Evolutionary conservation across 192 early-diverging fungal genomes (phyloP).

Genomic region (Podila epicladia): DNA sequence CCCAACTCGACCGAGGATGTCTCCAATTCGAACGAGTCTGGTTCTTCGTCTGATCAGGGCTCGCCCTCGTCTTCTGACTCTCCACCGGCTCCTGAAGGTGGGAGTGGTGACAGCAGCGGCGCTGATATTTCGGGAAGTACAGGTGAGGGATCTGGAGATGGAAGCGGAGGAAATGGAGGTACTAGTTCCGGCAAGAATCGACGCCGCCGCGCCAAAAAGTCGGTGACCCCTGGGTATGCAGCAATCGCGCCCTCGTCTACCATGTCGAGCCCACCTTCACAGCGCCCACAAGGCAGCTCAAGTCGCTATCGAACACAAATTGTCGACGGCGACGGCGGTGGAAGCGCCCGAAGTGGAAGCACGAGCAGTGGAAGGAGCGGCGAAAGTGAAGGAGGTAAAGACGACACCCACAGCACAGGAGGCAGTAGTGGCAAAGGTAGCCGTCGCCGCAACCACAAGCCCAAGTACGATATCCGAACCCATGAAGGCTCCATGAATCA

Average conservation of each 20-base stretch:
- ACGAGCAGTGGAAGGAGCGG: not conserved
- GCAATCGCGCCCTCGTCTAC: not conserved
- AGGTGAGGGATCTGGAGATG: not conserved
- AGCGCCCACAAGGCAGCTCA: not conserved
- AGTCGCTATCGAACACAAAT: not conserved
- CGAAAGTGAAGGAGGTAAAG: not conserved
- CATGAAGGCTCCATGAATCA: not conserved
- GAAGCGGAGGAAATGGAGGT: not conserved
- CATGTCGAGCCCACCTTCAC: not conserved
- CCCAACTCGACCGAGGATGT: constrained; percentile 33
- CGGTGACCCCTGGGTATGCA: not conserved
- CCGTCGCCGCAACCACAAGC: constrained; percentile 25
- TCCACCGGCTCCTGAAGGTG: not conserved
- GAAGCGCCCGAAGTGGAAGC: constrained; percentile 7
- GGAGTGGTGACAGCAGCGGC: constrained; percentile 4
- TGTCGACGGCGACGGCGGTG: not conserved
- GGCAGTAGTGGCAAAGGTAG: constrained; percentile 1
- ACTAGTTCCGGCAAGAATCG: not conserved
- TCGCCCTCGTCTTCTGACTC: constrained; percentile 21
- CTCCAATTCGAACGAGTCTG: constrained; percentile 41
- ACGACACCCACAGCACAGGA: not conserved
- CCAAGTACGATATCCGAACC: constrained; percentile 13
- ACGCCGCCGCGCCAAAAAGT: not conserved
- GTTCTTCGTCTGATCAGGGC: constrained; percentile 14
- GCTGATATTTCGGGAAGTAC: not conserved